A percentile compares a stretch with the other conserved stretches of the same genome.
Conservation (phyloP, 2,329 filamentous ascomycete genomes). For the Colletotrichum trifolii region DNA sequence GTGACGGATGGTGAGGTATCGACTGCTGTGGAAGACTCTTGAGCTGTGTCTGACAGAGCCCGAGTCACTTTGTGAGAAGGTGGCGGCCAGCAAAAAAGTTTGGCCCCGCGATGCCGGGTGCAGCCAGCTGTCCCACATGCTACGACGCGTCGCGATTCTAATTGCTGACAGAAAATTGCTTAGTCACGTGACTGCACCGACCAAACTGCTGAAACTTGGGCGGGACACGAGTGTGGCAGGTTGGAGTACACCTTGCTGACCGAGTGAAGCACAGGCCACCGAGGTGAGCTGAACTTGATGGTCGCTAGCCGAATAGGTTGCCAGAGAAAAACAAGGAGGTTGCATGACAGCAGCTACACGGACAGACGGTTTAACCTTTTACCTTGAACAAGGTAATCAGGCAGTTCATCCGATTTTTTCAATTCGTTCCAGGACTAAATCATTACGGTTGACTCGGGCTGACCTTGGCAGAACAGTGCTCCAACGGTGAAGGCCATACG, state of each 20-base stretch:
- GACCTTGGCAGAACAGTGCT: not conserved
- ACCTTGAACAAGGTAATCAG: conserved; percentile 9
- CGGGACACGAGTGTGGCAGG: too few species aligned
- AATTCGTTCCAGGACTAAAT: conserved; percentile 11
- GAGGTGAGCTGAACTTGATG: not conserved
- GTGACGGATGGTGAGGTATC: conserved; percentile 6
- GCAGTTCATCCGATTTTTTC: conserved; percentile 32
- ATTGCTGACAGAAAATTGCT: not conserved
- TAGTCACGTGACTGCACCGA: conserved; percentile 12
- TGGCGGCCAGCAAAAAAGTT: conserved; percentile 38
- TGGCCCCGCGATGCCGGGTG: conserved; percentile 38
- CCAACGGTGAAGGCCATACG: too few species aligned
- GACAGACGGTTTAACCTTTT: not conserved
- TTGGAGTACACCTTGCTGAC: not conserved
- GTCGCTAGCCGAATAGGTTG: not conserved
- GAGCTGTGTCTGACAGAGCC: conserved; percentile 10
- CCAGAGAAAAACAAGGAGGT: not conserved
- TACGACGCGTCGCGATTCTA: not conserved
- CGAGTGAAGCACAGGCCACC: not conserved
- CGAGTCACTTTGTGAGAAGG: conserved; percentile 35
- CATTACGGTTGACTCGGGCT: conserved; percentile 1
- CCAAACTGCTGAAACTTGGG: not conserved
- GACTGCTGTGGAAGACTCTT: conserved; percentile 25
- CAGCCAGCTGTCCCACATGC: conserved; percentile 21
- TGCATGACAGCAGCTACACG: not conserved